A percentile compares a stretch with the other conserved stretches of the same genome.
These are phyloP conservation scores for Acacia concinna DNA, from an alignment of 331 rosid species.

Conservation along the genomic window DNA sequence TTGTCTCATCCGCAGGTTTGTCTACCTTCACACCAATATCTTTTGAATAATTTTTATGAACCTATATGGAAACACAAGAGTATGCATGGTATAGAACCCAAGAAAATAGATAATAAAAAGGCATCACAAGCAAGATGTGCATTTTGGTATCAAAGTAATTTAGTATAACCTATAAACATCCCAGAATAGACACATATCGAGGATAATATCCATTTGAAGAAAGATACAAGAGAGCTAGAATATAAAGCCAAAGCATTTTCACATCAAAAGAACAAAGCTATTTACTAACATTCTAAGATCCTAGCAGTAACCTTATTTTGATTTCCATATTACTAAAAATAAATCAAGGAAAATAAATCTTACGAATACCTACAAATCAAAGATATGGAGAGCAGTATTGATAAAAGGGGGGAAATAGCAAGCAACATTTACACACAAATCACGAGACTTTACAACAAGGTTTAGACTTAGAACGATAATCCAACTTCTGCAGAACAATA, in stretches of 20 bases:
- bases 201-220: too few species aligned
- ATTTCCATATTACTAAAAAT: too few species aligned
- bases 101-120: neutral
- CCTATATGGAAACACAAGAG: conserved; percentile 39
- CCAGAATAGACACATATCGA: too few species aligned
- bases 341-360: neutral
- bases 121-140: neutral
- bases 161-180: too few species aligned
- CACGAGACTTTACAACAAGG: neutral
- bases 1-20: conserved; percentile 63
- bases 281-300: too few species aligned
- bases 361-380: neutral
- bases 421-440: neutral
- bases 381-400: neutral
- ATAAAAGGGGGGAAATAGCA: neutral
- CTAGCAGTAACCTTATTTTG: too few species aligned
- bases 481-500: neutral
- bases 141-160: neutral
- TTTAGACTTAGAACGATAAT: neutral
- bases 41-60: conserved; percentile 68
- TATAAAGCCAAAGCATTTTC: too few species aligned
- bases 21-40: conserved; percentile 76
- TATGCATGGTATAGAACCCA: neutral
- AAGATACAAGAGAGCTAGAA: too few species aligned
- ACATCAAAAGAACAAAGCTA: too few species aligned